Conservation (phyloP, 768 basidiomycete species). For the Roridomyces roridus region DNA sequence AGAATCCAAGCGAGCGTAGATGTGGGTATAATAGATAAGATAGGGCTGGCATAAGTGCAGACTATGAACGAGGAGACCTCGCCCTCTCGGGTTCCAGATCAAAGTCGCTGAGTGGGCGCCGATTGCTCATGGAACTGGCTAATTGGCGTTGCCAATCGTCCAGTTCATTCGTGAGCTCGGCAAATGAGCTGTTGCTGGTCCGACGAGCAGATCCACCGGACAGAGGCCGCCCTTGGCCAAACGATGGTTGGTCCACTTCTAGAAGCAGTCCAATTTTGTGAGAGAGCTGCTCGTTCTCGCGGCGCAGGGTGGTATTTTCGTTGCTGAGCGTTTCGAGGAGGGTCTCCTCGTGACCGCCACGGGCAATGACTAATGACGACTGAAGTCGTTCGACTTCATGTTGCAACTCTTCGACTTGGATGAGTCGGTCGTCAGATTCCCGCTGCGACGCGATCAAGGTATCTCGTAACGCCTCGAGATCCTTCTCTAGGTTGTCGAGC, state of each 20-base stretch:
- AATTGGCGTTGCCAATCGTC: slow-evolving; percentile 89
- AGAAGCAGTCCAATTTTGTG: slow-evolving; percentile 90
- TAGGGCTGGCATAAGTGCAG: slow-evolving; percentile 47
- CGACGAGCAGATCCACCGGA: slow-evolving; percentile 65
- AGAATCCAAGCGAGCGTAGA: slow-evolving; percentile 36
- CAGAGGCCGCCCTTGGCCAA: slow-evolving; percentile 64
- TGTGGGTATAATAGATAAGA: slow-evolving; percentile 43
- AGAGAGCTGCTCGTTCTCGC: slow-evolving; percentile 88
- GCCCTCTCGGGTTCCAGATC: slow-evolving; percentile 69
- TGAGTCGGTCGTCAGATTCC: slow-evolving; percentile 79
- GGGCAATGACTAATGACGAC: slow-evolving; percentile 73
- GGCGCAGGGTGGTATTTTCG: slow-evolving; percentile 80
- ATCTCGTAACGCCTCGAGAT: slow-evolving; percentile 74
- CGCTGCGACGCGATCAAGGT: slow-evolving; percentile 74
- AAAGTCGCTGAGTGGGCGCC: slow-evolving; percentile 75
- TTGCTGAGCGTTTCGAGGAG: slow-evolving; percentile 80
- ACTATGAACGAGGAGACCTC: slow-evolving; percentile 62
- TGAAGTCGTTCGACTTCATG: slow-evolving; percentile 80
- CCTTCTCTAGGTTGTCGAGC: slow-evolving; percentile 76
- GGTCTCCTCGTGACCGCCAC: slow-evolving; percentile 79
- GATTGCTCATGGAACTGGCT: slow-evolving; percentile 77
- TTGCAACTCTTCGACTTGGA: slow-evolving; percentile 80
- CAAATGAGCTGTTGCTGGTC: slow-evolving; percentile 51
- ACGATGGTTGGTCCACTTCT: slow-evolving; percentile 82
- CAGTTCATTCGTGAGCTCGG: slow-evolving; percentile 68